Conservation (phyloP, 2,329 filamentous ascomycete genomes). For the Beauveria medogensis region DNA sequence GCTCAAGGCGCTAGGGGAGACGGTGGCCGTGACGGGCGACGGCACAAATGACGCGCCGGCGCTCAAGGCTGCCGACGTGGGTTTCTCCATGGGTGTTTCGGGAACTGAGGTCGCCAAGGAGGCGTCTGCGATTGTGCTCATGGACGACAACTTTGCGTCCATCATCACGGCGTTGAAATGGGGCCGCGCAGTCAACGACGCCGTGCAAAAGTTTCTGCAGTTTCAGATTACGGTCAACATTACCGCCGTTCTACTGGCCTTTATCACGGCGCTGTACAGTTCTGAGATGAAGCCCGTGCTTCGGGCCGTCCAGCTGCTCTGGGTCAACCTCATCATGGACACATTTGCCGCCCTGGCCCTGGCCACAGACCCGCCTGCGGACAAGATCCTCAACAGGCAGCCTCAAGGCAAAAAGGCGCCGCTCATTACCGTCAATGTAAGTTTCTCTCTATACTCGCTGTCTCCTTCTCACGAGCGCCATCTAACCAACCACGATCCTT, state of each 20-base stretch:
- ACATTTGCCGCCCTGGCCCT: constrained; percentile 60
- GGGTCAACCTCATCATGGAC: constrained; percentile 59
- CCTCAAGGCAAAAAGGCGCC: constrained; percentile 57
- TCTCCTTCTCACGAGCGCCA: background rate
- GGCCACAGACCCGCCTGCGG: constrained; percentile 54
- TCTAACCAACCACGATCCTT: background rate
- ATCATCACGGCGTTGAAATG: constrained; percentile 55
- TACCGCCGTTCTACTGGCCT: constrained; percentile 51
- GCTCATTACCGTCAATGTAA: constrained; percentile 54
- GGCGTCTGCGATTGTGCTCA: constrained; percentile 52
- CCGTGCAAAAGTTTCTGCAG: constrained; percentile 57
- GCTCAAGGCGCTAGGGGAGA: constrained; percentile 55
- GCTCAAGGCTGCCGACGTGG: constrained; percentile 52
- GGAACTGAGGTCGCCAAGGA: constrained; percentile 57
- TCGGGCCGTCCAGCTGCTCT: constrained; percentile 52
- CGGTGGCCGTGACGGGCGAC: constrained; percentile 50
- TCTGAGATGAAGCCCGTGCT: constrained; percentile 44
- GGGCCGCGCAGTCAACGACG: constrained; percentile 56
- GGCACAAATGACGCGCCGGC: constrained; percentile 56
- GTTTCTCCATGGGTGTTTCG: constrained; percentile 54
- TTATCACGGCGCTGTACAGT: constrained; percentile 48
- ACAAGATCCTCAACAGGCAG: constrained; percentile 46
- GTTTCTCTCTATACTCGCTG: background rate
- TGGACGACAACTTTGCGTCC: constrained; percentile 53
- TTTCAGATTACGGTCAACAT: constrained; percentile 58